Percentiles rank a stretch among this genome's conserved stretches.
phyloP scores from a whole-genome alignment of 1,284 basidiomycete genomes.

The Ustilago nuda region DNA sequence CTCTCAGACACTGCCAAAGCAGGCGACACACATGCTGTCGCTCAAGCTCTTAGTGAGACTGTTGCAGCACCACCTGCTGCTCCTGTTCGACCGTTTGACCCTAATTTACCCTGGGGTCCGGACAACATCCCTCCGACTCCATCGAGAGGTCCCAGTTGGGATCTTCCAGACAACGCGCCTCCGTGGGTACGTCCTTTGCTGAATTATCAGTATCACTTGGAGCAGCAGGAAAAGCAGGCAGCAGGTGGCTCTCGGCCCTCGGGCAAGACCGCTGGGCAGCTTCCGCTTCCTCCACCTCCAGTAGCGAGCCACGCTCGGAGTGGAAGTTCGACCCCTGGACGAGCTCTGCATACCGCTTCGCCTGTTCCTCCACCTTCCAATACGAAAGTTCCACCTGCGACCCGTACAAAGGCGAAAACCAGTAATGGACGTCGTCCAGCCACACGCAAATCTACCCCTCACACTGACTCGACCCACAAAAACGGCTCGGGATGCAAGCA shows the following conservation, averaged over 20 bases:
- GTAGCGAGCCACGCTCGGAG: not conserved
- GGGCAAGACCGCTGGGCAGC: not conserved
- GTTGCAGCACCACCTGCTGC: conserved; percentile 8
- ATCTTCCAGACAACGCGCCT: conserved; percentile 5
- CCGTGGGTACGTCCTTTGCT: conserved; percentile 17
- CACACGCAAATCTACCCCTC: conserved; percentile 51
- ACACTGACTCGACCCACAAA: conserved; percentile 58
- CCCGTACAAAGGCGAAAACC: conserved; percentile 10
- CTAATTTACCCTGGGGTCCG: not conserved
- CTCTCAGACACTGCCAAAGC: conserved; percentile 5
- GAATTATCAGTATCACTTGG: conserved; percentile 6
- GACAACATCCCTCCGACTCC: not conserved
- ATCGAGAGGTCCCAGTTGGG: not conserved
- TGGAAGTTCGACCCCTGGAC: conserved; percentile 9
- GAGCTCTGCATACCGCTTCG: not conserved
- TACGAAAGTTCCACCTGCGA: not conserved
- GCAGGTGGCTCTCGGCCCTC: not conserved
- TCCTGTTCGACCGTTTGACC: not conserved
- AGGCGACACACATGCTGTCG: conserved; percentile 4
- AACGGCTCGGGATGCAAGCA: conserved; percentile 22
- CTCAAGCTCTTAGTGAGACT: conserved; percentile 2
- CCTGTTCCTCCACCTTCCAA: not conserved
- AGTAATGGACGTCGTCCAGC: conserved; percentile 10
- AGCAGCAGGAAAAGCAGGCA: not conserved
- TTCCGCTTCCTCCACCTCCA: not conserved